A percentile compares a stretch with the other conserved stretches of the same genome.
Conservation (phyloP, 441 rosid genomes). For the Populus trichocarpa region DNA sequence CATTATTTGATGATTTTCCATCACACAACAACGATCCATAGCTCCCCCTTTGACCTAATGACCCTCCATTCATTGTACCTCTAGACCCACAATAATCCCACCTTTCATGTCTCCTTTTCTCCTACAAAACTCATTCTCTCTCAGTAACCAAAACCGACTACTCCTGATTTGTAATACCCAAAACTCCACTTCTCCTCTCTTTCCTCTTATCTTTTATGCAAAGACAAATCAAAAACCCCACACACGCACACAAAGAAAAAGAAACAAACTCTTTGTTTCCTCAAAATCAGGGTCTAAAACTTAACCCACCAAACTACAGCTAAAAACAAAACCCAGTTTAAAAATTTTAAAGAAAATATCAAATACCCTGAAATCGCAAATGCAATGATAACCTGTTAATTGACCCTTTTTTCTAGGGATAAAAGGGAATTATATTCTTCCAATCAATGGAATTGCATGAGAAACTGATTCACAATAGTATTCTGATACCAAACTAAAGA, state of each 20-base stretch:
- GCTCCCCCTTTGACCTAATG: slow-evolving; percentile 52
- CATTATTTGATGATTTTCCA: slow-evolving; percentile 26
- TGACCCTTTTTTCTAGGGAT: neutral
- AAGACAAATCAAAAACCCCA: neutral
- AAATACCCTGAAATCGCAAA: neutral
- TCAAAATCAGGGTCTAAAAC: neutral
- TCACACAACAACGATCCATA: slow-evolving; percentile 46
- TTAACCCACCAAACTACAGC: neutral
- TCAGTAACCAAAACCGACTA: neutral
- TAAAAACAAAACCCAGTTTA: neutral
- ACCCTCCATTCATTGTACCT: slow-evolving; percentile 73
- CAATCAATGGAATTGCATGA: neutral
- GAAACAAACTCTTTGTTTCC: neutral
- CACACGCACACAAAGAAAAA: neutral
- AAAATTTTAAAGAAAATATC: neutral
- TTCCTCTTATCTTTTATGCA: neutral
- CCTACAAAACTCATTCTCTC: neutral
- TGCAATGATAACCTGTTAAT: neutral
- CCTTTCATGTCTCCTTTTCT: neutral
- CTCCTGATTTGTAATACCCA: slow-evolving; percentile 12
- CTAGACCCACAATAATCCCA: slow-evolving; percentile 27
- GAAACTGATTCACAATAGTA: neutral
- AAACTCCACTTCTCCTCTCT: slow-evolving; percentile 8
- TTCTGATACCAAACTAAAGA: neutral
- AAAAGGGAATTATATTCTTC: neutral